These are phyloP conservation scores for Herpetomonas tarakana DNA, from an alignment of 208 protist genomes.

Conservation along the genomic window DNA sequence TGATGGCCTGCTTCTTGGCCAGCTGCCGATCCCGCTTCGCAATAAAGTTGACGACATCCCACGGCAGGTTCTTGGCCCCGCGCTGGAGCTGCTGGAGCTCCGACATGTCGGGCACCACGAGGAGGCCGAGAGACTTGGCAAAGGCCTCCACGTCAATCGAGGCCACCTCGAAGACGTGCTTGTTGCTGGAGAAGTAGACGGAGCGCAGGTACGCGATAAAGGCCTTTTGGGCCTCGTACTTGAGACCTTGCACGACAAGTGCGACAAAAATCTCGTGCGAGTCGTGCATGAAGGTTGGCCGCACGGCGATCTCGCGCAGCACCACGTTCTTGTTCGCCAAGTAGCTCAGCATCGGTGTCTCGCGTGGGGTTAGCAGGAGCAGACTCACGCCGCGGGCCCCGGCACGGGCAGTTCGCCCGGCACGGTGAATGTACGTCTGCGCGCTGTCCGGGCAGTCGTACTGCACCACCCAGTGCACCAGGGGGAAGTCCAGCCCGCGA, in stretches of 20 bases:
- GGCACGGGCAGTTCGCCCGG: constrained; percentile 95
- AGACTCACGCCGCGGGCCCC: constrained; percentile 92
- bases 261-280: constrained; percentile 89
- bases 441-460: constrained; percentile 98
- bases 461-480: constrained; percentile 98
- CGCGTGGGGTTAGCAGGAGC: constrained; percentile 97
- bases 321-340: constrained; percentile 80
- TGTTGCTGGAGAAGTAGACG: constrained; percentile 94
- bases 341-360: constrained; percentile 92
- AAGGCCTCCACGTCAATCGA: constrained; percentile 89
- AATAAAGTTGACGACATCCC: constrained; percentile 88
- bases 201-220: constrained; percentile 97
- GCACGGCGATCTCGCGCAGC: constrained; percentile 81
- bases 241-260: constrained; percentile 93
- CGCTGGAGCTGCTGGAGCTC: constrained; percentile 79
- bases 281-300: constrained; percentile 64
- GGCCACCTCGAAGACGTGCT: constrained; percentile 94
- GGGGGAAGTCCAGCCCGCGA: constrained; percentile 97
- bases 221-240: constrained; percentile 97
- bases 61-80: constrained; percentile 87
- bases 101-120: constrained; percentile 91
- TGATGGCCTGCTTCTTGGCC: not conserved
- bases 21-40: constrained; percentile 15
- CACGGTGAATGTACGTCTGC: constrained; percentile 99
- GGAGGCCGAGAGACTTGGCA: constrained; percentile 92